A percentile compares a stretch with the other conserved stretches of the same genome.
These are phyloP conservation scores for Skeletonema costatum DNA, from an alignment of 108 stramenopile species.

Conservation along the genomic window DNA sequence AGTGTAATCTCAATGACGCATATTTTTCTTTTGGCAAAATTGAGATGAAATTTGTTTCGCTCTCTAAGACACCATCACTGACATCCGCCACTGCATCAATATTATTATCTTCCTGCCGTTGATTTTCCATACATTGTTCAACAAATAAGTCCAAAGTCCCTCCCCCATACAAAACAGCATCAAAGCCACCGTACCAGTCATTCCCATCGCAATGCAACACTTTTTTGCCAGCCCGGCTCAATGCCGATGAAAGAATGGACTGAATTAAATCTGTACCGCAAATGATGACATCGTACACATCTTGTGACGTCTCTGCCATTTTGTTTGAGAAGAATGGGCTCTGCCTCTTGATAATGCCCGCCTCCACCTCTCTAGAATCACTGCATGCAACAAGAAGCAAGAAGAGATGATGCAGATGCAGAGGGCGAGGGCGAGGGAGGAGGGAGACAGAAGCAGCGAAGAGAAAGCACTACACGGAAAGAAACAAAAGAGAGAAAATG, in stretches of 20 bases:
- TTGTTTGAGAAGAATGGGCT: too few species aligned
- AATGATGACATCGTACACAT: conserved; percentile 71
- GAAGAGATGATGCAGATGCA: too few species aligned
- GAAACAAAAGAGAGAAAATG: too few species aligned
- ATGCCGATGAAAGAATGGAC: conserved; percentile 76
- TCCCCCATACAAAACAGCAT: conserved; percentile 63
- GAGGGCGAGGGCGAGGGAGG: too few species aligned
- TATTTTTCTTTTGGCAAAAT: conserved; percentile 27
- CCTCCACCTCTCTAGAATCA: too few species aligned
- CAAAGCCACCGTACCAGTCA: conserved; percentile 81
- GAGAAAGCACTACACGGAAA: too few species aligned
- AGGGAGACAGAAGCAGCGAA: too few species aligned
- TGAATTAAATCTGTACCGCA: conserved; percentile 82
- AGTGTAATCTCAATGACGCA: conserved; percentile 35
- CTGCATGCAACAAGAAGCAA: too few species aligned
- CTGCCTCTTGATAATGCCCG: too few species aligned
- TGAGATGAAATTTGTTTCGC: background rate
- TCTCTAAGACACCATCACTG: background rate
- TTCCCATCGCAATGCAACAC: conserved; percentile 81
- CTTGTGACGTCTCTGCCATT: conserved; percentile 25
- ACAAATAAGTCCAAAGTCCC: conserved; percentile 37
- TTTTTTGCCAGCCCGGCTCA: conserved; percentile 71
- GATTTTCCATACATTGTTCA: conserved; percentile 26
- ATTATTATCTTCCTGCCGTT: background rate
- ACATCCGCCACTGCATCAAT: background rate